Evolutionary conservation across 371 early-diverging fungal species (phyloP).

Genomic region (Rhizomucor pusillus): DNA sequence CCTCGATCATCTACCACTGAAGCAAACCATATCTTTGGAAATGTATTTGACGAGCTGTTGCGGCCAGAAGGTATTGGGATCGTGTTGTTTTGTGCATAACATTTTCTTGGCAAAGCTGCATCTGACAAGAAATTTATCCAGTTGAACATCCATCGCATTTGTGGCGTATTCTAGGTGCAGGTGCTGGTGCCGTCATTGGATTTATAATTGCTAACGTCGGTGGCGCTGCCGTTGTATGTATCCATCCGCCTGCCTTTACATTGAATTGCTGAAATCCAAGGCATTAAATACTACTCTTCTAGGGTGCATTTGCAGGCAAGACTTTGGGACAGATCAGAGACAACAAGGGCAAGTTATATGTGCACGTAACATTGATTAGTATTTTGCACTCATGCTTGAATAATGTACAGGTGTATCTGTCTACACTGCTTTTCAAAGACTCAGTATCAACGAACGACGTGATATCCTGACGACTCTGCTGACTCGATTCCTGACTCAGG

Average conservation of each 20-base stretch:
- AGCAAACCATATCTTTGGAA: slow-evolving; percentile 28
- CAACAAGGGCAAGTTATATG: slow-evolving; percentile 16
- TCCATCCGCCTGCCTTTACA: background rate
- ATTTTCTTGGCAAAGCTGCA: slow-evolving; percentile 1
- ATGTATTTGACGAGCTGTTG: slow-evolving; percentile 32
- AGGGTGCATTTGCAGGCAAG: slow-evolving; percentile 28
- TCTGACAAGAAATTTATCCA: slow-evolving; percentile 1
- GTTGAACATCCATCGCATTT: slow-evolving; percentile 26
- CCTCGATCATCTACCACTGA: slow-evolving; percentile 9
- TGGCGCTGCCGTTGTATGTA: slow-evolving; percentile 29
- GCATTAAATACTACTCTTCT: background rate
- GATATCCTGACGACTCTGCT: slow-evolving; percentile 40
- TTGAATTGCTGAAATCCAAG: background rate
- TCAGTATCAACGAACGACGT: slow-evolving; percentile 28
- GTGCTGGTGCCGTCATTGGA: slow-evolving; percentile 27
- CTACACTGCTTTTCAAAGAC: slow-evolving; percentile 41
- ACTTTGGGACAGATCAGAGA: slow-evolving; percentile 28
- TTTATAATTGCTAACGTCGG: slow-evolving; percentile 33
- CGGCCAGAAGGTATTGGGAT: slow-evolving; percentile 26
- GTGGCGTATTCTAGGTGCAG: slow-evolving; percentile 28
- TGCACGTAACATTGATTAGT: background rate
- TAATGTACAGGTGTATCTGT: slow-evolving; percentile 31
- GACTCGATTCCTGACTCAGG: slow-evolving; percentile 35
- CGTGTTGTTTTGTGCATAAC: background rate
- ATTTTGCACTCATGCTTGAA: background rate